Base-by-base conservation (phyloP, 2,329 filamentous ascomycete genomes). In the Geosmithia morbida region DNA sequence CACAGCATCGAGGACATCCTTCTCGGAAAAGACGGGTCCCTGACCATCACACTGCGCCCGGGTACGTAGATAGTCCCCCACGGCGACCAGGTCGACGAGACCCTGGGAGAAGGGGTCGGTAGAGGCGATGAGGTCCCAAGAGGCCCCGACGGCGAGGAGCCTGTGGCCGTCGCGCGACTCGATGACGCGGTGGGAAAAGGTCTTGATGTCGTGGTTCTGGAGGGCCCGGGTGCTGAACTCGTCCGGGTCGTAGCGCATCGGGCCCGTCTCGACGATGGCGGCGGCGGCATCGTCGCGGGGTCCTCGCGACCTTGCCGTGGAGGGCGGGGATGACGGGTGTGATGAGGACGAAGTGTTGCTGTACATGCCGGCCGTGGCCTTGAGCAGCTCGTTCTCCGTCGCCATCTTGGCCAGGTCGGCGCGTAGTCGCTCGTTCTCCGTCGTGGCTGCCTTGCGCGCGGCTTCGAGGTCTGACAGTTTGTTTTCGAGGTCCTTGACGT, bases 341-440 rank as follows among this genome's bases (percentile, higher is more conserved):
- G 66, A 61, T 8, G 67, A 68, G 52, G 69, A 62, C 37, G 69
- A 63, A 58, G 46, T 22, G 48, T 7, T 18, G 45, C 48, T 51
- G 53, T 68, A 5, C 18, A 20, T 57, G 22, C 59, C 68, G 7
- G 82, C 81, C 1, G 87, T 94, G 6, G 87, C 87, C 44, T 87
- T 83, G 37, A 97, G 70, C 47, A 96, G 89, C 65, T 96, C 86
- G 61, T 96, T 96, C 87, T 90, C 83, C 81, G 62, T 94, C 86
- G 26, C 43, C 44, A 49, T 46, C 44, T 45, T 49, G 17, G 46
- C 44, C 10, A 49, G 40, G 40, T 49, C 48, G 30, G 44, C 37
- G 18, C 20, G 26, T n/a, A 49, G 44, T n/a, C 48, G 48, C 17
- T 49, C 48, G 59, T 96, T 96, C 62, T 96, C 89, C 43, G 81